Base-by-base conservation (phyloP, 768 basidiomycete species). In the Cystobasidium ongulense region DNA sequence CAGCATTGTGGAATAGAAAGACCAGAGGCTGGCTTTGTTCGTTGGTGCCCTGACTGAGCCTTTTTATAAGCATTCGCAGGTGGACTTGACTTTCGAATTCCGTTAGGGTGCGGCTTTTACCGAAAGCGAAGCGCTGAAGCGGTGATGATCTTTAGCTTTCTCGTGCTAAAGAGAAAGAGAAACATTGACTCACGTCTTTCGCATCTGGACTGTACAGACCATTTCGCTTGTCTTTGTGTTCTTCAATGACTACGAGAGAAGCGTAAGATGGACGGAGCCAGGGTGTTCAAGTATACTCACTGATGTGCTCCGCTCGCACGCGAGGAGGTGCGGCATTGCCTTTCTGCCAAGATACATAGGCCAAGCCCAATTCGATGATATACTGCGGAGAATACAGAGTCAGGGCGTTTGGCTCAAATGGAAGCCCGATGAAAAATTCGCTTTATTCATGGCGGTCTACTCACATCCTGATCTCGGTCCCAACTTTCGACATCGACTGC, bases 401-500 rank as follows among this genome's bases (percentile, higher is more conserved):
- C 39, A 23, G n/a, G 29, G 27, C 50, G 33, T 8, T 13, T n/a
- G n/a, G n/a, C n/a, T n/a, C n/a, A n/a, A n/a, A n/a, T n/a, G n/a
- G n/a, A n/a, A n/a, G n/a, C n/a, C n/a, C n/a, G n/a, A n/a, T n/a
- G n/a, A n/a, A n/a, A n/a, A n/a, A n/a, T n/a, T n/a, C n/a, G n/a
- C n/a, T n/a, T n/a, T n/a, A n/a, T n/a, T n/a, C n/a, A n/a, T n/a
- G n/a, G n/a, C n/a, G n/a, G n/a, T n/a, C n/a, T n/a, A 17, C 68
- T 31, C 29, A 71, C 68, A 52, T 54, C 68, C 25, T 61, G 52
- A 36, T 71, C 53, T 5, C 53, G 68, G 15, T 71, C 68, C 52
- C 53, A 71, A 17, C 36, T 38, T 36, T 71, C 68, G 23, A 71
- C 68, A 38, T 71, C 68, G 17, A 71, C 68, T n/a, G 68, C 68